phyloP scores from a whole-genome alignment of 1,284 basidiomycete species.

The Serendipita sp. region DNA sequence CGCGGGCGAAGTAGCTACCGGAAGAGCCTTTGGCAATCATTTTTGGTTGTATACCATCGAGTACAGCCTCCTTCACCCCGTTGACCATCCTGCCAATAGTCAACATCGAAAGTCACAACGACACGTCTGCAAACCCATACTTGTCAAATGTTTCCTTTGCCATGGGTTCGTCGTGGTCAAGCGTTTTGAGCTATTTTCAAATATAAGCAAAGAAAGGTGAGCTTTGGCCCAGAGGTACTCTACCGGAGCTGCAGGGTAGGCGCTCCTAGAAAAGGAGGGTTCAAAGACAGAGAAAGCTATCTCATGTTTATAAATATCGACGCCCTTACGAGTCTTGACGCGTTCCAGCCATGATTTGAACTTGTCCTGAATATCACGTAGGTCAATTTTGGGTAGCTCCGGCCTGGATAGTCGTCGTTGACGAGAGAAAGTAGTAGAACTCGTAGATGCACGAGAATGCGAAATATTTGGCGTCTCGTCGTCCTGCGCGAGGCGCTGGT shows the following conservation, averaged over 20 bases:
- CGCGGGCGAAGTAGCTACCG: conserved; percentile 75
- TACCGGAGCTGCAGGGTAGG: conserved; percentile 26
- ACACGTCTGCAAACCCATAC: conserved; percentile 28
- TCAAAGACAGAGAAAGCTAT: conserved; percentile 72
- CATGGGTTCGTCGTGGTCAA: conserved; percentile 65
- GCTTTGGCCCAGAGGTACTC: conserved; percentile 14
- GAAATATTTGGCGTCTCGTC: conserved; percentile 34
- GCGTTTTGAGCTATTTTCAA: conserved; percentile 42
- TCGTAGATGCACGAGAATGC: conserved; percentile 21
- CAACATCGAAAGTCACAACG: conserved; percentile 11
- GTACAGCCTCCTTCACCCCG: conserved; percentile 54
- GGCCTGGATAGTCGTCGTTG: conserved; percentile 34
- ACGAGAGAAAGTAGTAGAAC: not conserved
- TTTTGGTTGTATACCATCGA: conserved; percentile 69
- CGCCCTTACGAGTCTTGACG: conserved; percentile 65
- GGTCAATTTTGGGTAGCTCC: conserved; percentile 36
- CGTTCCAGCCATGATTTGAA: conserved; percentile 48
- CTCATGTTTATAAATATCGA: conserved; percentile 37
- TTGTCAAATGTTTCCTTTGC: conserved; percentile 51
- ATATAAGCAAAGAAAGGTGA: conserved; percentile 3
- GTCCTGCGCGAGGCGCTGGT: conserved; percentile 50
- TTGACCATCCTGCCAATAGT: conserved; percentile 37
- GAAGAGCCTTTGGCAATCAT: conserved; percentile 79
- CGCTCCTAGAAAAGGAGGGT: conserved; percentile 29
- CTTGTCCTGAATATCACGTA: conserved; percentile 61